Base-by-base conservation (phyloP, 1,284 basidiomycete genomes). In the Ceratobasidium sp. region DNA sequence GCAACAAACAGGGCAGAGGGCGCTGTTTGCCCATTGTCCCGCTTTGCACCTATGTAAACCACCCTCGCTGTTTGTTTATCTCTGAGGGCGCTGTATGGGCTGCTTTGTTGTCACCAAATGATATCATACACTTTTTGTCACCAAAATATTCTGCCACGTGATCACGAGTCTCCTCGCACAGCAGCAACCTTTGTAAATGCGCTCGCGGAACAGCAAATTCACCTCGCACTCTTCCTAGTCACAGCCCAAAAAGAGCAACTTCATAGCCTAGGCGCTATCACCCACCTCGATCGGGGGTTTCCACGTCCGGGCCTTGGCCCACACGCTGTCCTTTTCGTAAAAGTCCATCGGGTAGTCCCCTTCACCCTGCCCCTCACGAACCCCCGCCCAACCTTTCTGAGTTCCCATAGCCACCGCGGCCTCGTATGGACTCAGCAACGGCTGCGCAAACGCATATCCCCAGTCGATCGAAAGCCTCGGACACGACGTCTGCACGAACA, bases 381-480 rank as follows among this genome's bases (percentile, higher is more conserved):
- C 82, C 23, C 83, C 82, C 81, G 85, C 86, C 92, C 92, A 93
- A 35, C 89, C 89, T 21, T 82, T 81, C 18, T 88, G 84, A 76
- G 87, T 85, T 1, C 95, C 94, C 0, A 98, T 84, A 4, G 92
- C 95, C 2, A 98, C 93, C 9, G 91, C 91, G 0, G 95, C 92
- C 82, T 99, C 98, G 80, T 98, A 99, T 0, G 97, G 96, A 77
- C 91, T 97, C 32, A 99, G 83, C 55, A 99, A 83, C 0, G 98
- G 98, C 35, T 88, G 86, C 63, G 91, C 85, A 82, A 99, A 99
- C 0, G 97, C 97, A 79, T 96, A 96, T 1, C 96, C 96, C 98
- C 98, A 99, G 80, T 99, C 98, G 75, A 99, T 99, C 7, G 94
- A 96, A 62, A 99, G 82, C 16, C 97, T 88, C 1, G 97, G 97